Evolutionary conservation across 306 rosid species (phyloP).

Genomic region (Parietaria judaica): DNA sequence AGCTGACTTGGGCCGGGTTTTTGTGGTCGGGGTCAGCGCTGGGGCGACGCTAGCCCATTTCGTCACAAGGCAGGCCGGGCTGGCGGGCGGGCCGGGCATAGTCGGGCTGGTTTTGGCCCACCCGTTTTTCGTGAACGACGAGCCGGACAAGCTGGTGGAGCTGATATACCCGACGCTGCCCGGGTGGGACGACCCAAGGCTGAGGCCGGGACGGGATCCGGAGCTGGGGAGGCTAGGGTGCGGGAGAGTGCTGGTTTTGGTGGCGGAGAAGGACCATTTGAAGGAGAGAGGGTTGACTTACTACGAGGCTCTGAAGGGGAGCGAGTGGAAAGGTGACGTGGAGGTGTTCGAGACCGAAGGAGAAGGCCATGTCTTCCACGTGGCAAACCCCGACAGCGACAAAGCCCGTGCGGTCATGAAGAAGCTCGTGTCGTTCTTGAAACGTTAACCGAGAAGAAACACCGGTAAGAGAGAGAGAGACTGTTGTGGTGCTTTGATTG

Average conservation of each 20-base stretch:
- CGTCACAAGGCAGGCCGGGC: not conserved
- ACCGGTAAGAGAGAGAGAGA: no score
- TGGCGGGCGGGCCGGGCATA: not conserved
- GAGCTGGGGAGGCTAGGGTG: slow-evolving; percentile 18
- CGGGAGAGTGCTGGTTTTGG: slow-evolving; percentile 19
- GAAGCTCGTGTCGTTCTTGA: slow-evolving; percentile 2
- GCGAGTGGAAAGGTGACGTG: slow-evolving; percentile 21
- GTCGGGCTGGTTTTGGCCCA: slow-evolving; percentile 3
- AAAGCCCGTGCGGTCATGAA: slow-evolving; percentile 16
- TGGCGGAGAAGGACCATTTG: slow-evolving; percentile 19
- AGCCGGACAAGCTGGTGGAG: slow-evolving; percentile 15
- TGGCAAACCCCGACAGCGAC: slow-evolving; percentile 1
- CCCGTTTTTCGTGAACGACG: slow-evolving; percentile 3
- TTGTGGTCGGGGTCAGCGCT: not conserved
- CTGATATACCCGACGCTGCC: slow-evolving; percentile 13
- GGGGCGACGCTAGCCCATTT: not conserved
- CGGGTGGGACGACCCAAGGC: slow-evolving; percentile 24
- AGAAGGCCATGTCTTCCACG: slow-evolving; percentile 22
- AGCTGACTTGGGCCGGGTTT: not conserved
- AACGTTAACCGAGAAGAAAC: not conserved
- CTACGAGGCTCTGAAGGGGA: slow-evolving; percentile 11
- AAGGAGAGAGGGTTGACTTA: slow-evolving; percentile 20
- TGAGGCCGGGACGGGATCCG: slow-evolving; percentile 21
- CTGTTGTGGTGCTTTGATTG: no score
- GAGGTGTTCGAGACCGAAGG: slow-evolving; percentile 18